Percentiles rank a stretch among this genome's conserved stretches.
Conservation (phyloP, 345 rosid genomes). For the Corchorus olitorius region DNA sequence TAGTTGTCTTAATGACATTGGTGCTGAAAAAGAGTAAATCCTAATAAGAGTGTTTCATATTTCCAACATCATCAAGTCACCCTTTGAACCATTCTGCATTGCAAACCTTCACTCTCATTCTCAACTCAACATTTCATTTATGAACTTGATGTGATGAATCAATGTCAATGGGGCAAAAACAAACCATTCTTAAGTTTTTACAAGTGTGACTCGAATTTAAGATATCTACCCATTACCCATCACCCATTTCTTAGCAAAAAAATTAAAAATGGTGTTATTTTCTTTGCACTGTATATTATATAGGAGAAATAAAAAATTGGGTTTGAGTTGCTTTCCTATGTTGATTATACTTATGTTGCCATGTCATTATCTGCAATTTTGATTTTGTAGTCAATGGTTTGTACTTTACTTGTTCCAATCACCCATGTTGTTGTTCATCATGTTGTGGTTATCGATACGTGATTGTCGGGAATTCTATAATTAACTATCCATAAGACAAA, state of each 20-base stretch:
- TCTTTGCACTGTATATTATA: not conserved
- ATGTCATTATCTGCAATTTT: not conserved
- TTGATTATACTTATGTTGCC: not conserved
- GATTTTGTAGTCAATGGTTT: not conserved
- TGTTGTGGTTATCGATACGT: slow-evolving; percentile 17
- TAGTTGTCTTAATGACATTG: not conserved
- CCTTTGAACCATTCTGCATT: not conserved
- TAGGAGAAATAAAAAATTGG: not conserved
- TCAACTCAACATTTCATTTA: not conserved
- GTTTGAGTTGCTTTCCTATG: not conserved
- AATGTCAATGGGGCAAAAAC: not conserved
- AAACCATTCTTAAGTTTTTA: not conserved
- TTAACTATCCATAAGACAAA: not conserved
- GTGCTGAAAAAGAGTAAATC: not conserved
- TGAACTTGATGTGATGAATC: not conserved
- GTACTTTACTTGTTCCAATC: slow-evolving; percentile 13
- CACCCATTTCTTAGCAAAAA: no score
- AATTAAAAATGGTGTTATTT: no score
- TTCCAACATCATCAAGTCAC: not conserved
- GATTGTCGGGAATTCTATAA: not conserved
- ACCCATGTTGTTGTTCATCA: slow-evolving; percentile 11
- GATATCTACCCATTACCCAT: no score
- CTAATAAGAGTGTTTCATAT: not conserved
- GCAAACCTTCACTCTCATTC: not conserved
- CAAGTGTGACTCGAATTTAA: no score